Conservation (phyloP, 768 basidiomycete species). For the Sporobolomyces phaffii region DNA sequence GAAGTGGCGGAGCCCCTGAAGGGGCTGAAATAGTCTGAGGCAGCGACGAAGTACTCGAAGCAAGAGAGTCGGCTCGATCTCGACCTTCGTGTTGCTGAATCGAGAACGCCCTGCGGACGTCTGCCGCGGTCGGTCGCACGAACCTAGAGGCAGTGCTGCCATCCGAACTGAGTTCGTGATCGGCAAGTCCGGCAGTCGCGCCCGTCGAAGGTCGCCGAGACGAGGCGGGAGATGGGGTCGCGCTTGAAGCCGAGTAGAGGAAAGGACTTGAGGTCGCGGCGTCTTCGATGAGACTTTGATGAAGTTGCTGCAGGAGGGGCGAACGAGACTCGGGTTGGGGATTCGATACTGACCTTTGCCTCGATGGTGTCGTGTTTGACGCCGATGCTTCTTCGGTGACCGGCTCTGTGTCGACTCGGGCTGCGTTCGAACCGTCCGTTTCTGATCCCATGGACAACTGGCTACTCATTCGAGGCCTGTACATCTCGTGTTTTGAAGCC, state of each 20-base stretch:
- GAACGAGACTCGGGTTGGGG: constrained; percentile 8
- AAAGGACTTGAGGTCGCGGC: not conserved
- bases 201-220: constrained; percentile 20
- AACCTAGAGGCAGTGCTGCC: not conserved
- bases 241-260: not conserved
- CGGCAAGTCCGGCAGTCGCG: constrained; percentile 5
- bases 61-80: not conserved
- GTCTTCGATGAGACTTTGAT: constrained; percentile 4
- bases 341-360: constrained; percentile 17
- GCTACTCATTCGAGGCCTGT: constrained; percentile 32
- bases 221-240: not conserved
- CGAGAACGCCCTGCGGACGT: not conserved
- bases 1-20: not conserved
- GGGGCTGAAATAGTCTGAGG: not conserved
- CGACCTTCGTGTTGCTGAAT: not conserved
- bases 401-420: no score
- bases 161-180: constrained; percentile 12
- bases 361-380: not conserved
- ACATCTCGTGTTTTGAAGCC: constrained; percentile 29
- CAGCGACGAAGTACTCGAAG: not conserved
- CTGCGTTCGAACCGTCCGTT: constrained; percentile 2
- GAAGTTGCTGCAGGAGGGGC: constrained; percentile 26
- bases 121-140: not conserved
- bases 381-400: not conserved
- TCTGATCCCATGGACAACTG: constrained; percentile 29